Base-by-base conservation (phyloP, 441 rosid genomes). In the Erodium chrysanthum region DNA sequence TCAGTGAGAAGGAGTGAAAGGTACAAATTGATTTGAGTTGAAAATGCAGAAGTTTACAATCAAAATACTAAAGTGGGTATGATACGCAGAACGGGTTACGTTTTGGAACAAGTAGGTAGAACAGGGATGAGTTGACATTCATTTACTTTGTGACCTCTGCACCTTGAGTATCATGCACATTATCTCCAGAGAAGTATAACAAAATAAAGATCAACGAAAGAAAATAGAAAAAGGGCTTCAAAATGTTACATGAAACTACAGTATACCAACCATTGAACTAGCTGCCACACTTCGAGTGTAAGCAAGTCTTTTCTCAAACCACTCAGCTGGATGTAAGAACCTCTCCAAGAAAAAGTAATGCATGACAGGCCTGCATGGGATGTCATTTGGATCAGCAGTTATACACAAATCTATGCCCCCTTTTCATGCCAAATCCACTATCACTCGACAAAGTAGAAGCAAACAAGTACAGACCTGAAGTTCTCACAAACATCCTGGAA, bases 281-380 rank as follows among this genome's bases (percentile, higher is more conserved):
- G 97, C 84, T 71, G 97, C 96, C 52, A 94, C 94, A 79, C 97
- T 91, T 72, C 96, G 87, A 18, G 97, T 85, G 79, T 88, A 94
- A 22, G 96, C 97, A 73, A 94, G 97, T 82, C 99, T 86, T 84
- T 88, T 94, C 85, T 89, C 97, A 88, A 91, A 94, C 99, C 99
- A 91, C 82, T 88, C 96, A 74, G 97, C 88, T 27, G 97, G 99
- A 77, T 85, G 91, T 76, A 85, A 75, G 76, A 91, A 94, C 62
- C 91, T 89, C 79, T 94, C 99, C 74, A 91, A 73, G 73, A 94
- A 94, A 79, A 94, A 94, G 75, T 89, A 77, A 86, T 91, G 99
- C 97, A 94, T 81, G 67, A 94, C 96, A 71, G 99, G 96, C 81
- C 99, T 91, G 93, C 80, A 73, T 68, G 75, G 78, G 64, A 71